A percentile compares a stretch with the other conserved stretches of the same genome.
These are phyloP conservation scores for Enteropsectra breve DNA, from an alignment of 371 early-diverging fungal genomes.

Conservation along the genomic window DNA sequence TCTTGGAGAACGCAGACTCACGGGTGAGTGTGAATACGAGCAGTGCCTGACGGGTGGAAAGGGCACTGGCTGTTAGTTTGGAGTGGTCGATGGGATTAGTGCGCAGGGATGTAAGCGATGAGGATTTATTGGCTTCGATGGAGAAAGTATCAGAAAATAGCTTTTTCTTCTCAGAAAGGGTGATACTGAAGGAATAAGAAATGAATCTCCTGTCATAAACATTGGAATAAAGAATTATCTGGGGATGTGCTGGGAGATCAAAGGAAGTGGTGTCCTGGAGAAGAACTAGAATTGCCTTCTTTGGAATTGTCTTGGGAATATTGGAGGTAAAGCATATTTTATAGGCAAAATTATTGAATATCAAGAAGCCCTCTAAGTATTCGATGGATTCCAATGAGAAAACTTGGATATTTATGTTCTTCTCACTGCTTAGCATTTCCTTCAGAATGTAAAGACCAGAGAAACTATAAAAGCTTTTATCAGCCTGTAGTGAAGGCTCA, in stretches of 20 bases:
- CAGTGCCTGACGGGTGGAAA: slow-evolving; percentile 7
- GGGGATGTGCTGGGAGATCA: neutral
- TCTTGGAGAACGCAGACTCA: slow-evolving; percentile 8
- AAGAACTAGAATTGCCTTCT: slow-evolving; percentile 6
- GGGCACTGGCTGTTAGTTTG: neutral
- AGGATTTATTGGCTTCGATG: slow-evolving; percentile 10
- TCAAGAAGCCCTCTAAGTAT: slow-evolving; percentile 11
- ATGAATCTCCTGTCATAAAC: slow-evolving; percentile 24
- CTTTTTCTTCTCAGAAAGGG: slow-evolving; percentile 12
- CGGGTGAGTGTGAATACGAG: slow-evolving; percentile 21
- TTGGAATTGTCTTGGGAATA: neutral
- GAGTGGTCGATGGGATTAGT: neutral
- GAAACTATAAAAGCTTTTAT: no score
- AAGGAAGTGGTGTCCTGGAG: slow-evolving; percentile 8
- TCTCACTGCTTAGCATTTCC: slow-evolving; percentile 14
- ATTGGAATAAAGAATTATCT: slow-evolving; percentile 17
- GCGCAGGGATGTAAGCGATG: neutral
- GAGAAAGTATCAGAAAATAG: neutral
- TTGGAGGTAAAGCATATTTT: slow-evolving; percentile 13
- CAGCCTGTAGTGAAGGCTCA: no score
- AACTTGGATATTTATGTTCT: slow-evolving; percentile 21
- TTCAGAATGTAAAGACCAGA: no score
- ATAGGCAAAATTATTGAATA: slow-evolving; percentile 17
- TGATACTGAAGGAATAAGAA: slow-evolving; percentile 21
- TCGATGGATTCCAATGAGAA: slow-evolving; percentile 25